Percentiles rank a stretch among this genome's conserved stretches.
phyloP scores from a whole-genome alignment of 805 yeast genomes.

The Saccharomycopsis microspora region DNA sequence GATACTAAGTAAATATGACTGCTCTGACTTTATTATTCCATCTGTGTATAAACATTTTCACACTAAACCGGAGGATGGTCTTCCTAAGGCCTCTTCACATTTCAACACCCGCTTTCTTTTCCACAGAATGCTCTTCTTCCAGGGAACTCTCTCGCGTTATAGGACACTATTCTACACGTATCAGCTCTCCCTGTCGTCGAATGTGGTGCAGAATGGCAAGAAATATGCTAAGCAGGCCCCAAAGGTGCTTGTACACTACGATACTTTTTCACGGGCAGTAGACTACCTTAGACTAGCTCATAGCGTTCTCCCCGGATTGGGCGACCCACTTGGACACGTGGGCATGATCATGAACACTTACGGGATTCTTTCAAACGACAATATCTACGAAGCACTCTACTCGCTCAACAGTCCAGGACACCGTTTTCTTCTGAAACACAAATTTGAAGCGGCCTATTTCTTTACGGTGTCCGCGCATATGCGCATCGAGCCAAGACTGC shows the following conservation, averaged over 20 bases:
- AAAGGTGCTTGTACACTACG: not conserved
- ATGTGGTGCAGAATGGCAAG: not conserved
- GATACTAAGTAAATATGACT: constrained; percentile 3
- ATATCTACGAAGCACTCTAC: not conserved
- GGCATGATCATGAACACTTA: constrained; percentile 12
- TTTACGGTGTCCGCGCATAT: constrained; percentile 1
- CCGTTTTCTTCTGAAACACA: not conserved
- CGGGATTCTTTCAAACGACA: constrained; percentile 2
- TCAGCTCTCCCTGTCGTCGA: constrained; percentile 2
- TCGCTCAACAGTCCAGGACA: constrained; percentile 3
- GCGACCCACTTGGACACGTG: constrained; percentile 8
- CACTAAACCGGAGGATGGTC: not conserved
- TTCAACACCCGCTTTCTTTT: constrained; percentile 1
- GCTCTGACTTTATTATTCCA: not conserved
- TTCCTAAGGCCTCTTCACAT: not conserved
- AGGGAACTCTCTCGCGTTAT: constrained; percentile 10
- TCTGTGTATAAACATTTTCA: constrained; percentile 4
- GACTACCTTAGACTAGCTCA: constrained; percentile 2
- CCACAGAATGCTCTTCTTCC: constrained; percentile 8
- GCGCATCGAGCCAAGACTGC: too few species aligned
- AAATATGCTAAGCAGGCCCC: not conserved
- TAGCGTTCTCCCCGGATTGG: constrained; percentile 4
- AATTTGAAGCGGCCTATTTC: constrained; percentile 12
- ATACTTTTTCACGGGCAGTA: constrained; percentile 7
- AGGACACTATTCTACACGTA: constrained; percentile 5